Conservation (phyloP, 2,329 filamentous ascomycete species). For the Setomelanomma holmii region DNA sequence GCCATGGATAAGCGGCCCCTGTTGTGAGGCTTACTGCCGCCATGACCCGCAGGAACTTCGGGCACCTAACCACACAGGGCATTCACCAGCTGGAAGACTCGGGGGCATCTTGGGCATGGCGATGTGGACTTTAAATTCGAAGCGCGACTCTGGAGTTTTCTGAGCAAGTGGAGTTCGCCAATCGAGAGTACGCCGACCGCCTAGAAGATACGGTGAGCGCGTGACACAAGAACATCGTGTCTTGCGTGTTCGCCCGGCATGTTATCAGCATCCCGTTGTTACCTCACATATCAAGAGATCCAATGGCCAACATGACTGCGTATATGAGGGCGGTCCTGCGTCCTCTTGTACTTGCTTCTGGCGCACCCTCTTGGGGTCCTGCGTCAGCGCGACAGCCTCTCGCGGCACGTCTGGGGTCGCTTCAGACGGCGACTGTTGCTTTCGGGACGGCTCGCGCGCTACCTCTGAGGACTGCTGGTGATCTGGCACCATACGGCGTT, state of each 20-base stretch:
- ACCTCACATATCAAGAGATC: conserved; percentile 7
- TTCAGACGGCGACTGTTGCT: conserved; percentile 20
- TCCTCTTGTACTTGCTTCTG: conserved; percentile 14
- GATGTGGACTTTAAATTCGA: too few species aligned
- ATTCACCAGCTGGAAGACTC: too few species aligned
- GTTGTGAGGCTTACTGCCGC: background rate
- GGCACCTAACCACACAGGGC: background rate
- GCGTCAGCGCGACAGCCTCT: conserved; percentile 24
- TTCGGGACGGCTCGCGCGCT: conserved; percentile 47
- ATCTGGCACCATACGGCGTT: conserved; percentile 47
- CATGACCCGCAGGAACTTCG: background rate
- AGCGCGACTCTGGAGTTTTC: too few species aligned
- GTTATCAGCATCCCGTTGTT: conserved; percentile 7
- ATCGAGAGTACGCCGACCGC: too few species aligned
- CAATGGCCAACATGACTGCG: conserved; percentile 8
- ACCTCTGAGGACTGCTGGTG: conserved; percentile 34
- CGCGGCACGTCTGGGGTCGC: conserved; percentile 17
- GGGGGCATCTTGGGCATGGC: too few species aligned
- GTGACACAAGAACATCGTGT: conserved; percentile 25
- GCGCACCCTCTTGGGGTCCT: conserved; percentile 25
- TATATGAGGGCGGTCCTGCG: conserved; percentile 14
- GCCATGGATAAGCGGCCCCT: background rate
- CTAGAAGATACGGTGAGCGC: conserved; percentile 28
- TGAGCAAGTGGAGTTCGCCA: too few species aligned
- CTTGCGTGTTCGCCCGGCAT: conserved; percentile 10